Evolutionary conservation across 371 early-diverging fungal species (phyloP).

Genomic region (Umbelopsis sp.): DNA sequence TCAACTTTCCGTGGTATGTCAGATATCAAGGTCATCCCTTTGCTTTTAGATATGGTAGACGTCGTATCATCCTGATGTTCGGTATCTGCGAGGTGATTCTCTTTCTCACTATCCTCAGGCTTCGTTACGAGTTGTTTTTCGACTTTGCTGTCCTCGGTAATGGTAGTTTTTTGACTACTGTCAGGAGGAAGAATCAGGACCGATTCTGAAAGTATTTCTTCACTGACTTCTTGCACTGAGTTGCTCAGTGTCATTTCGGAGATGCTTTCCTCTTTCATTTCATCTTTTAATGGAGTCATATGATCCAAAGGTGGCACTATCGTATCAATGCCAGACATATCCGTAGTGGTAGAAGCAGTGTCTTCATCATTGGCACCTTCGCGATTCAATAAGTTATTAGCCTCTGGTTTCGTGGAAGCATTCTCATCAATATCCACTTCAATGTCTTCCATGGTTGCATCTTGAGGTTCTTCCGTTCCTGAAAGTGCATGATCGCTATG

Average conservation of each 20-base stretch:
- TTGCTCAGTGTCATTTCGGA: not conserved
- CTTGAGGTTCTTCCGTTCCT: not conserved
- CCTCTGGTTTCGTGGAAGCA: conserved; percentile 33
- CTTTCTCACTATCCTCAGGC: not conserved
- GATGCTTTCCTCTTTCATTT: not conserved
- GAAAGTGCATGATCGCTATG: too few species aligned
- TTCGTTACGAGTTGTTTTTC: not conserved
- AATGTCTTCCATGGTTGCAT: conserved; percentile 27
- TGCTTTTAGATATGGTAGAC: not conserved
- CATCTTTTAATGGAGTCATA: not conserved
- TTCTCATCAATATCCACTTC: conserved; percentile 35
- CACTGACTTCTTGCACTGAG: not conserved
- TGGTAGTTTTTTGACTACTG: too few species aligned
- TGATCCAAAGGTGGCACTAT: not conserved
- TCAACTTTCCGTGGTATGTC: conserved; percentile 11
- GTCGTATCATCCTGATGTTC: not conserved
- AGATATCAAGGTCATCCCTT: conserved; percentile 5
- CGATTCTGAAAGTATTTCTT: not conserved
- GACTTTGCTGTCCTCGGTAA: not conserved
- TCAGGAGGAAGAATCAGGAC: too few species aligned
- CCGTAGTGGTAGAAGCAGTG: conserved; percentile 24
- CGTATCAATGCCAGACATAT: not conserved
- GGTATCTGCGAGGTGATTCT: not conserved
- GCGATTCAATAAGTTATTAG: conserved; percentile 31
- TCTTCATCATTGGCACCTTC: conserved; percentile 56